Evolutionary conservation across 257 asterid species (phyloP).

Genomic region (Gynochthodes officinalis): DNA sequence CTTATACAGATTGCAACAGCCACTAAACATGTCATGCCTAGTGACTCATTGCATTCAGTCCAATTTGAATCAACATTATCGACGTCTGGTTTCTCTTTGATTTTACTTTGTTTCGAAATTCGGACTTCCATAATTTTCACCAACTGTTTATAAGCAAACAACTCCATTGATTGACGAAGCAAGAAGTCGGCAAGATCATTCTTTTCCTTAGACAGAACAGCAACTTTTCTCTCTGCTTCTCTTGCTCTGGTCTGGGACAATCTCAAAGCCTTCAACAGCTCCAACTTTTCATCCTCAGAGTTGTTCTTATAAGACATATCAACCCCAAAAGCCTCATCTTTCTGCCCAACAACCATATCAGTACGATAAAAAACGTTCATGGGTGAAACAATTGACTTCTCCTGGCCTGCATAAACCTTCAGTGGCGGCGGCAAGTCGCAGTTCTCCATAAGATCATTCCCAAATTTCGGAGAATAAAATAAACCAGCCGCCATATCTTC

Average conservation of each 20-base stretch:
- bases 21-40: constrained; percentile 26
- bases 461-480: constrained; percentile 23
- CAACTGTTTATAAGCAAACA: constrained; percentile 48
- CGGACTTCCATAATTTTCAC: constrained; percentile 42
- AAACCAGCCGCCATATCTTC: constrained; percentile 22
- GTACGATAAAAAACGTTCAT: constrained; percentile 11
- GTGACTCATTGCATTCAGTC: constrained; percentile 8
- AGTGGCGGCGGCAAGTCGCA: constrained; percentile 71
- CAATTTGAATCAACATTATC: neutral
- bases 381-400: constrained; percentile 24
- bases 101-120: constrained; percentile 22
- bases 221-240: constrained; percentile 57
- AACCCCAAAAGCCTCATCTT: constrained; percentile 1
- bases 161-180: constrained; percentile 38
- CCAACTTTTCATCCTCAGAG: constrained; percentile 33
- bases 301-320: neutral
- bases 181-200: constrained; percentile 35
- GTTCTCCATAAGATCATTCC: constrained; percentile 49
- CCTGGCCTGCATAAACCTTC: constrained; percentile 41
- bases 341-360: constrained; percentile 11
- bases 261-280: constrained; percentile 50
- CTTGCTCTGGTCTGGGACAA: constrained; percentile 64
- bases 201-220: constrained; percentile 34
- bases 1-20: constrained; percentile 47
- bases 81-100: constrained; percentile 14